Base-by-base conservation (phyloP, 345 rosid genomes). In the Kandelia obovata region DNA sequence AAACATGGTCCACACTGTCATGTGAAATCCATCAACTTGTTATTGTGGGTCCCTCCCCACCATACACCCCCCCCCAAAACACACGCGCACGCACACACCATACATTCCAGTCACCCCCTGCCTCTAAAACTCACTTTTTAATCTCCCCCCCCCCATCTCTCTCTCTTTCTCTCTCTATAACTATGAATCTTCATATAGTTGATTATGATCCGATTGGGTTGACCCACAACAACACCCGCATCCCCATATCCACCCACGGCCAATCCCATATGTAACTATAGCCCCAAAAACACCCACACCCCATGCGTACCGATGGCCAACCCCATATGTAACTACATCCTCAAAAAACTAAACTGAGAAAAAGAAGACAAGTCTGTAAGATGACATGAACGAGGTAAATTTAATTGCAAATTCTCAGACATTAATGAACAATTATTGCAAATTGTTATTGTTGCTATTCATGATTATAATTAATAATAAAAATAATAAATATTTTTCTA, bases 21-120 rank as follows among this genome's bases (percentile, higher is more conserved):
- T 84, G 96, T 89, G 96, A 87, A 84, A 79, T 85, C 83, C 85
- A 77, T 83, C 92, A 88, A 87, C 89, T 84, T 86, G 92, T 62
- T 70, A 0, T 2, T 1, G 21, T 37, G 73, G 88, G 83, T 62
- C 84, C 86, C 81, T 72, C 75, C 10, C 58, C 64, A 25, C 31
- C 85, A 75, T 68, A 71, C 81, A 74, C 78, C 47, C 72, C 81
- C 74, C 79, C 30, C 21, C 21, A 21, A 21, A 21, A 21, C 21
- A 21, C 21, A 21, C 21, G 21, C 75, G 58, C 78, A 62, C 68
- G 17, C 76, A 59, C 74, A 65, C n/a, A 66, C 78, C 28, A 2
- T 23, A 6, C 19, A 25, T 56, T 25, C 59, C 30, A 43, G 2
- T 13, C 15, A 39, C 46, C 58, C 11, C 26, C 9, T 52, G 5